Base-by-base conservation (phyloP, 176 grass and related monocot species). In the Eremochloa ophiuroides region DNA sequence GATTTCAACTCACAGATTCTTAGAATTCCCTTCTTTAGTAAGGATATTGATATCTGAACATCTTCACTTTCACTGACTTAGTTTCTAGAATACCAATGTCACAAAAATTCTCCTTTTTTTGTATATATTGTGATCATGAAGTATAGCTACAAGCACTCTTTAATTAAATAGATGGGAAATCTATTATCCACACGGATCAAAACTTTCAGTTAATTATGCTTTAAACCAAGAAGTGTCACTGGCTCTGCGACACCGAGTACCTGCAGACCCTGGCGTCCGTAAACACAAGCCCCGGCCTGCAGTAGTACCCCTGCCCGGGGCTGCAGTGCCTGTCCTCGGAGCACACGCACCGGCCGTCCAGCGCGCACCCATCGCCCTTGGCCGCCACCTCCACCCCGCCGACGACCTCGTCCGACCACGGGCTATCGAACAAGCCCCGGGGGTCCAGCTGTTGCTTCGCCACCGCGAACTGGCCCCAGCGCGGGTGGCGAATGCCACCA, bases 271-370 rank as follows among this genome's bases (percentile, higher is more conserved):
- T 89, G 22, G 90, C 92, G 61, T 93, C 92, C 2, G 78, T 77
- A 15, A 88, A 98, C 42, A 98, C 92, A n/a, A 91, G 84, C 2
- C 92, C 92, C 0, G 85, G 62, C 34, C 65, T 68, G 62, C 95
- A 95, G 61, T 91, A 66, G 74, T 91, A 98, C 13, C 92, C 88
- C 66, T 89, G 66, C 7, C n/a, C 62, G 6, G 87, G 95, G 76
- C 88, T 95, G 66, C 95, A 95, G 14, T 95, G 95, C 59, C 84
- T 76, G 80, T 95, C 88, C 26, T 87, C 84, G 0, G 88, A 89
- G 65, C 92, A 98, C 41, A 93, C 76, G 90, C 95, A 98, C 66
- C 66, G 75, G 1, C 92, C 95, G 58, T 98, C 95, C 38, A 95
- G 62, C 20, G 92, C 92, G 84, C 95, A 98, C 17, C 92, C 90